These are phyloP conservation scores for Hippophae tibetana DNA, from an alignment of 306 rosid genomes.

Conservation along the genomic window DNA sequence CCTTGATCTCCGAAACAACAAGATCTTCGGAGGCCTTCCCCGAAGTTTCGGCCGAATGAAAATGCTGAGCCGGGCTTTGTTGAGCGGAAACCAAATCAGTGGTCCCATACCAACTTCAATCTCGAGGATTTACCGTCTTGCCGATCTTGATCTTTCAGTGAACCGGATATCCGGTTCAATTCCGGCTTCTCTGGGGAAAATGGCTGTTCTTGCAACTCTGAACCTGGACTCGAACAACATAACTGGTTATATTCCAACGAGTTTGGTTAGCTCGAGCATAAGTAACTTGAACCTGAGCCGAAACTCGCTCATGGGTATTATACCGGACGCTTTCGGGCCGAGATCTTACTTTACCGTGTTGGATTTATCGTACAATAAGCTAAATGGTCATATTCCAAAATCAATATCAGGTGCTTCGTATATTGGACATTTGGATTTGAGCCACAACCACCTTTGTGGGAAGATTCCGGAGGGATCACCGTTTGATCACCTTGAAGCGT, in stretches of 20 bases:
- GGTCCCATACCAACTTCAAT: slow-evolving; percentile 57
- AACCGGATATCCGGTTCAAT: slow-evolving; percentile 55
- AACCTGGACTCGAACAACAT: slow-evolving; percentile 66
- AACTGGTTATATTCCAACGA: slow-evolving; percentile 44
- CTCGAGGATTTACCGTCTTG: slow-evolving; percentile 62
- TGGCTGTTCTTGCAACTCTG: slow-evolving; percentile 64
- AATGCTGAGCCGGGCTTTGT: slow-evolving; percentile 81
- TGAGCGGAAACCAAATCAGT: slow-evolving; percentile 52
- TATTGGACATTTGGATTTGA: slow-evolving; percentile 86
- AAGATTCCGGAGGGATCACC: slow-evolving; percentile 70
- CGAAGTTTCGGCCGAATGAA: slow-evolving; percentile 29
- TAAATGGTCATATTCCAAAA: slow-evolving; percentile 54
- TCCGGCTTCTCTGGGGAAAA: slow-evolving; percentile 52
- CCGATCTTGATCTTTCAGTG: slow-evolving; percentile 74
- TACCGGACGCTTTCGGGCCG: slow-evolving; percentile 51
- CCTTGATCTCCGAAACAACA: slow-evolving; percentile 75
- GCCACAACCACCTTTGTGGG: slow-evolving; percentile 87
- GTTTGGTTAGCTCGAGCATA: slow-evolving; percentile 43
- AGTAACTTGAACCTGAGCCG: slow-evolving; percentile 66
- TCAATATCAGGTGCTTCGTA: slow-evolving; percentile 50
- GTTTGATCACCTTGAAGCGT: slow-evolving; percentile 80
- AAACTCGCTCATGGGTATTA: slow-evolving; percentile 36
- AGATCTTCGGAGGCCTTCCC: slow-evolving; percentile 51
- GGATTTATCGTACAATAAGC: slow-evolving; percentile 55
- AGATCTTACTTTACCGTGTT: slow-evolving; percentile 68